phyloP scores from a whole-genome alignment of 495 filamentous ascomycete species.

The Aspergillus cavernicola region DNA sequence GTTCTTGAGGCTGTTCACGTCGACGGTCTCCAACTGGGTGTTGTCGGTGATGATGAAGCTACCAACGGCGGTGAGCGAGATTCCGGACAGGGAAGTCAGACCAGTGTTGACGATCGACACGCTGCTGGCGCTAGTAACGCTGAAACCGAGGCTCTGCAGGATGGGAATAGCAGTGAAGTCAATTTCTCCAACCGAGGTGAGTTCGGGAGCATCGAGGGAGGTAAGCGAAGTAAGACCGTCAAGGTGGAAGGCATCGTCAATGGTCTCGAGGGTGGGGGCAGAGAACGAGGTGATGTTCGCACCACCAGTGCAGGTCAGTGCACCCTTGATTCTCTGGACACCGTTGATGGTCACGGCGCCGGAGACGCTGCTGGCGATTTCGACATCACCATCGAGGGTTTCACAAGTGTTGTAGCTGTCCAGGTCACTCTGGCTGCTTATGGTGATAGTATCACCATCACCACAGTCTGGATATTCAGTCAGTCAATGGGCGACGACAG shows the following conservation, averaged over 20 bases:
- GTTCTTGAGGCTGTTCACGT: slow-evolving; percentile 65
- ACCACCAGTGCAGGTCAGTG: slow-evolving; percentile 59
- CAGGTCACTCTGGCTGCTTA: slow-evolving; percentile 70
- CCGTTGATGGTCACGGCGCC: slow-evolving; percentile 43
- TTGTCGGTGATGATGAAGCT: slow-evolving; percentile 81
- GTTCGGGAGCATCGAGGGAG: slow-evolving; percentile 56
- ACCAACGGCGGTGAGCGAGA: slow-evolving; percentile 63
- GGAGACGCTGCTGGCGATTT: slow-evolving; percentile 52
- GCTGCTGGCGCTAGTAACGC: slow-evolving; percentile 58
- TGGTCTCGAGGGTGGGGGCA: slow-evolving; percentile 44
- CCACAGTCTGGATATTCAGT: slow-evolving; percentile 25
- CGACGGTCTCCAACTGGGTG: slow-evolving; percentile 61
- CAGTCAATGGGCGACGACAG: background rate
- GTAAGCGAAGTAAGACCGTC: slow-evolving; percentile 61
- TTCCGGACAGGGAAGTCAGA: slow-evolving; percentile 68
- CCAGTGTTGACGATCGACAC: slow-evolving; percentile 80
- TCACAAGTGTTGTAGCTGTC: slow-evolving; percentile 61
- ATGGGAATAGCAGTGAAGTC: slow-evolving; percentile 68
- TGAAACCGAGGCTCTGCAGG: slow-evolving; percentile 65
- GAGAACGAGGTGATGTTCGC: slow-evolving; percentile 52
- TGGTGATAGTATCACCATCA: slow-evolving; percentile 41
- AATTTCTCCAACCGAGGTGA: slow-evolving; percentile 62
- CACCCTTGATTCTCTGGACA: slow-evolving; percentile 62
- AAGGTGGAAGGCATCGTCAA: slow-evolving; percentile 64
- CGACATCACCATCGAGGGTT: slow-evolving; percentile 66